A percentile compares a stretch with the other conserved stretches of the same genome.
Evolutionary conservation across 2,329 filamentous ascomycete genomes (phyloP).

Genomic region (Raffaelea ambrosiae): DNA sequence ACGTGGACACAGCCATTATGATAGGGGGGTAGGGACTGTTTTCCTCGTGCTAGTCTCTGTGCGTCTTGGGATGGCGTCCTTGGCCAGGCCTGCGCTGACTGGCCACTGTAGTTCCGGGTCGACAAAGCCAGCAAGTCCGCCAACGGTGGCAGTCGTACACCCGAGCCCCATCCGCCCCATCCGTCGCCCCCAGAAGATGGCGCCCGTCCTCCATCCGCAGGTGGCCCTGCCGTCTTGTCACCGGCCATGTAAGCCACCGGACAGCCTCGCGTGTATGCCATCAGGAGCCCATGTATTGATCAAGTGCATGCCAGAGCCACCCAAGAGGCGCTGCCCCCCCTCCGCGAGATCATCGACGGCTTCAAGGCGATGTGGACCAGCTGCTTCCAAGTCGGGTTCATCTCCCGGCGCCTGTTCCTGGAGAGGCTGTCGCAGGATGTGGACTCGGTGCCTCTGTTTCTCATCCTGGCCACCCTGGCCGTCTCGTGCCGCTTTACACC

Average conservation of each 20-base stretch:
- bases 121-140: not conserved
- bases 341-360: conserved; percentile 17
- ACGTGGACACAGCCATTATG: conserved; percentile 6
- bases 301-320: not conserved
- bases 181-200: not conserved
- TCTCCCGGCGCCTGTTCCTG: conserved; percentile 19
- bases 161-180: not conserved
- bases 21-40: conserved; percentile 1
- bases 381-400: conserved; percentile 21
- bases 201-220: not conserved
- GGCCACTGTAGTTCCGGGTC: not conserved
- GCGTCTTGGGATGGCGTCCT: too few relatives aligned
- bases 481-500: conserved; percentile 8
- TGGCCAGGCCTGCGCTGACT: too few relatives aligned
- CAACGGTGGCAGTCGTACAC: not conserved
- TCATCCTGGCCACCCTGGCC: conserved; percentile 10
- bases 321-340: conserved; percentile 2
- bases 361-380: conserved; percentile 17
- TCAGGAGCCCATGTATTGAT: not conserved
- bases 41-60: not conserved
- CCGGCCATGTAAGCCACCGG: too few relatives aligned
- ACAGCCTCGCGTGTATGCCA: not conserved
- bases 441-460: conserved; percentile 13
- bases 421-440: conserved; percentile 13
- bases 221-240: not conserved